Evolutionary conservation across 352 stramenopile species (phyloP), one percentile per base, ranked within the genome.

Genomic region (Globisporangium cylindrosporum): DNA sequence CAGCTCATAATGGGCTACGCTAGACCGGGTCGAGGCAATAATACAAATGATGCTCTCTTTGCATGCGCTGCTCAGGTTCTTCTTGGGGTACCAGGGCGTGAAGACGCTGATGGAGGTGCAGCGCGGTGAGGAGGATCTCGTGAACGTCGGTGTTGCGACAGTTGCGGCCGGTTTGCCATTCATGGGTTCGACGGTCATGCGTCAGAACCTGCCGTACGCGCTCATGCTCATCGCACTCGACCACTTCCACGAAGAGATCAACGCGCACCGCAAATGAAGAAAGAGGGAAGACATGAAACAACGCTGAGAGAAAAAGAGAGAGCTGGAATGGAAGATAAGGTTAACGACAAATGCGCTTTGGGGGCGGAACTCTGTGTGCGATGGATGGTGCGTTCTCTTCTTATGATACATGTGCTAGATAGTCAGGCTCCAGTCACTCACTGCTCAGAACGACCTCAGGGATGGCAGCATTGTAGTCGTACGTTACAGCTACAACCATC

Each of bases 231-330:
- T 94, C 46, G 84, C 72, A 38, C 79, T 94, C 1, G 86, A 94
- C 60, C 82, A 92, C 58, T 94, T 94, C 62, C 86, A 94, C 66
- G 86, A 93, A 66, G 83, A 92, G 62, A 82, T 93, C 61, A 91
- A 77, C 63, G 77, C 84, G 18, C 77, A 70, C 53, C 86, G 83
- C 65, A 85, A 69, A 56, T 78, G 36, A 14, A 58, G 8, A 25
- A 41, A 58, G 8, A 25, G 15, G 12, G 2, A 9, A 34, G 10
- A 4, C 12, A 49, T 0, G 18, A 49, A 49, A 22, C 5, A 55
- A 9, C n/a, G 48, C 18, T 18, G 2, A 55, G 48, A 24, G 48
- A 54, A 24, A 24, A 24, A 24, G 46, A 32, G 29, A 32, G 27
- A 32, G 27, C n/a, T 27, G 48, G 48, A 12, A 54, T 25, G n/a